Evolutionary conservation across 345 rosid genomes (phyloP).

Genomic region (Eucalyptus cloeziana): DNA sequence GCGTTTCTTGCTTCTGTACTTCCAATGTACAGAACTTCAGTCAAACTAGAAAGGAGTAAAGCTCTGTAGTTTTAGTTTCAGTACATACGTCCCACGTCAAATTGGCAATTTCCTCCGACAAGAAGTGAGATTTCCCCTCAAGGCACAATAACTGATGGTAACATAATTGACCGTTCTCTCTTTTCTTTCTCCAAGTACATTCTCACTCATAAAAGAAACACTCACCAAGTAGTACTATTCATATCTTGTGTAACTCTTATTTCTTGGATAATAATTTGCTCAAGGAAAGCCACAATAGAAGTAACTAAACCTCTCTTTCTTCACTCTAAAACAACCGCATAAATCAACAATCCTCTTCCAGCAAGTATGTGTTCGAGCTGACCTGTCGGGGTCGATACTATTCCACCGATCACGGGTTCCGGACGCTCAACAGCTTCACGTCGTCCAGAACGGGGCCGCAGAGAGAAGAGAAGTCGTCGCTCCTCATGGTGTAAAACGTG

Average conservation of each 20-base stretch:
- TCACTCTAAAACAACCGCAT: background rate
- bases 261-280: background rate
- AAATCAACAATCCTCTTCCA: background rate
- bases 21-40: no score
- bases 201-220: background rate
- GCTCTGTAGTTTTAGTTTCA: background rate
- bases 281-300: background rate
- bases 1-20: background rate
- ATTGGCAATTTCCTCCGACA: background rate
- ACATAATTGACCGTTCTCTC: background rate
- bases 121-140: background rate
- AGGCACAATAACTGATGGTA: background rate
- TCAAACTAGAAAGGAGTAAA: background rate
- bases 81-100: background rate
- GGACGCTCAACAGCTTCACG: conserved; percentile 41
- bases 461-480: conserved; percentile 56
- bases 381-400: background rate
- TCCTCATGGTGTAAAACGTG: conserved; percentile 64
- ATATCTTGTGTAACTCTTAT: background rate
- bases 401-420: conserved; percentile 4
- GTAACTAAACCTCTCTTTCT: background rate
- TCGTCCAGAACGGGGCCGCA: conserved; percentile 83
- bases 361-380: background rate
- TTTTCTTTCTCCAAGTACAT: background rate
- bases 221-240: background rate